A percentile compares a stretch with the other conserved stretches of the same genome.
phyloP scores from a whole-genome alignment of 345 rosid genomes.

The Arabidopsis suecica region DNA sequence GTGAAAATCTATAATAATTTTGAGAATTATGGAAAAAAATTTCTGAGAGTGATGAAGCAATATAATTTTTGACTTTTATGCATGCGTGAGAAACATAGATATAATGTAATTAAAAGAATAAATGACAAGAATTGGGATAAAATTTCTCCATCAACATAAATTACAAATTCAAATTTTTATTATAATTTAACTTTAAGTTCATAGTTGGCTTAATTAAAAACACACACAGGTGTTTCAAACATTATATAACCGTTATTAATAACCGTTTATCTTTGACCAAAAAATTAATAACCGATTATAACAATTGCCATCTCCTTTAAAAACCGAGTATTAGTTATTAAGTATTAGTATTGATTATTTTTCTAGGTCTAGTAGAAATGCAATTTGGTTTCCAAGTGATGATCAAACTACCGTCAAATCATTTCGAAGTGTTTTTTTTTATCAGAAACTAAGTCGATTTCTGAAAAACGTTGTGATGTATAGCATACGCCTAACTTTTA shows the following conservation, averaged over 20 bases:
- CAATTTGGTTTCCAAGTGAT: too few species aligned
- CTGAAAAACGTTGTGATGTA: not conserved
- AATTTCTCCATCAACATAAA: not conserved
- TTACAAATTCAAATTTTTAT: not conserved
- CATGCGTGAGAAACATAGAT: not conserved
- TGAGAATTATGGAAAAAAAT: not conserved
- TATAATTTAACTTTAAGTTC: not conserved
- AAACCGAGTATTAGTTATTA: too few species aligned
- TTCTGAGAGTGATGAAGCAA: not conserved
- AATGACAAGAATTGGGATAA: not conserved
- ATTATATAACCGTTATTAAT: too few species aligned
- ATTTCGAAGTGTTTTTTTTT: too few species aligned
- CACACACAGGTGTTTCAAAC: too few species aligned
- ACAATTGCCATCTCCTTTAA: too few species aligned
- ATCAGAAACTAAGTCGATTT: too few species aligned
- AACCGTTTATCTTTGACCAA: too few species aligned
- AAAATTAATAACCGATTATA: too few species aligned
- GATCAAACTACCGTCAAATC: too few species aligned
- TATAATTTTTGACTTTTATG: not conserved
- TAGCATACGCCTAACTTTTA: not conserved
- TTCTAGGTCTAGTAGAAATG: too few species aligned
- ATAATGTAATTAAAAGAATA: not conserved
- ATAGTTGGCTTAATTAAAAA: not conserved
- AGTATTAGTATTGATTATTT: too few species aligned
- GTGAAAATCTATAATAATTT: not conserved